Evolutionary conservation across 73 alveolate genomes (phyloP), one percentile per base, ranked within the genome.

Genomic region (Tetrahymena borealis): DNA sequence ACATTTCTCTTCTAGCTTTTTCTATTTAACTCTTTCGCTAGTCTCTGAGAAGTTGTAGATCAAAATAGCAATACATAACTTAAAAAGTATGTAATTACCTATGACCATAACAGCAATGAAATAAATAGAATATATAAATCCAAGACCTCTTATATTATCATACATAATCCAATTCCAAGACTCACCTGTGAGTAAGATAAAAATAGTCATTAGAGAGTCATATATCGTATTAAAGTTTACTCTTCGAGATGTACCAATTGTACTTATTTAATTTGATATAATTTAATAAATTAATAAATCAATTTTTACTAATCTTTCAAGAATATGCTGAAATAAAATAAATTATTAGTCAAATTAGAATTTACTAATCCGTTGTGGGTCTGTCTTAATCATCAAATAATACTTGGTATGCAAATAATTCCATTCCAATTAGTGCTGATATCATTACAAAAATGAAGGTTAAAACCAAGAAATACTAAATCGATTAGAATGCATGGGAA

Each of bases 341-440:
- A n/a, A n/a, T n/a, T n/a, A n/a, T n/a, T n/a, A n/a, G n/a, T n/a
- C n/a, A n/a, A n/a, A n/a, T n/a, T n/a, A n/a, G n/a, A n/a, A n/a
- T n/a, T n/a, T n/a, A n/a, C n/a, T n/a, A n/a, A n/a, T n/a, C n/a
- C n/a, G n/a, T n/a, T n/a, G n/a, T n/a, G n/a, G n/a, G n/a, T n/a
- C n/a, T n/a, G n/a, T n/a, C n/a, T n/a, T n/a, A n/a, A n/a, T n/a
- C n/a, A n/a, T n/a, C n/a, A n/a, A n/a, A n/a, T n/a, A n/a, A 39
- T 2, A 94, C 96, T 42, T 93, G 43, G 28, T 92, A 94, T 12
- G 98, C 98, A 85, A 94, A 96, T 24, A 96, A 41, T 78, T 96
- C 97, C 97, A 96, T 94, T 42, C 98, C 98, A 20, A 96, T 95
- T 79, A 96, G 79, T 13, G 97, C 91, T 39, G 95, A 95, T 16